Conservation (phyloP, 805 yeast species). For the Starmerella stigmatis region DNA sequence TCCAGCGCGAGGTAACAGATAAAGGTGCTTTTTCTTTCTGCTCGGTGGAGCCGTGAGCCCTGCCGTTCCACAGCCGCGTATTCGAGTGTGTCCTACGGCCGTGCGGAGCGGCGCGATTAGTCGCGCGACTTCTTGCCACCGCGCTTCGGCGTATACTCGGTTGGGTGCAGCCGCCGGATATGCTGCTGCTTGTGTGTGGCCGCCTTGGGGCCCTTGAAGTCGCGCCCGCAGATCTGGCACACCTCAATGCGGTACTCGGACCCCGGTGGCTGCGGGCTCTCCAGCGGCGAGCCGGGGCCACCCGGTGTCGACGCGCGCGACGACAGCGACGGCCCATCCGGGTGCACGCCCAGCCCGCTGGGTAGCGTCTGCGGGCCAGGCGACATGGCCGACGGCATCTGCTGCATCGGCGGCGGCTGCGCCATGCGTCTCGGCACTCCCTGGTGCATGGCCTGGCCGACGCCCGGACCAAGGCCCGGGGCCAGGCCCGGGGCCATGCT, state of each 20-base stretch:
- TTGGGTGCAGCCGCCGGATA: constrained; percentile 39
- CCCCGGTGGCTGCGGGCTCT: constrained; percentile 11
- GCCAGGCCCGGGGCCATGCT: not conserved
- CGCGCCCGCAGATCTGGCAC: constrained; percentile 37
- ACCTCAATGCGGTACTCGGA: constrained; percentile 28
- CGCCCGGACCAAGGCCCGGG: no score
- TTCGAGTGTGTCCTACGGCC: no score
- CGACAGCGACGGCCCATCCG: not conserved
- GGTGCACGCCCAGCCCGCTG: not conserved
- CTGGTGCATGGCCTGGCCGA: not conserved
- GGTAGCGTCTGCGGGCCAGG: not conserved
- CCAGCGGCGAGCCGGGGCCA: constrained; percentile 13
- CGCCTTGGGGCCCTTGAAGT: constrained; percentile 40
- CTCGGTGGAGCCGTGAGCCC: no score
- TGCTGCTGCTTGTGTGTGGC: constrained; percentile 42
- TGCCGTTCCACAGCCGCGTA: no score
- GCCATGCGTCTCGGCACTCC: not conserved
- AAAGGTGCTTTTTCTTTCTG: no score
- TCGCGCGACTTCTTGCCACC: constrained; percentile 34
- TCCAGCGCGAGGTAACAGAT: no score
- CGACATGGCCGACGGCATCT: no score
- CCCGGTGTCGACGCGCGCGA: constrained; percentile 16
- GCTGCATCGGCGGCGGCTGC: constrained; percentile 1
- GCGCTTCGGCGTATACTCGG: constrained; percentile 37
- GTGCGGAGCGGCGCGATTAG: not conserved